Evolutionary conservation across 1,284 basidiomycete species (phyloP), one percentile per base, ranked within the genome.

Genomic region (Ceratobasidium sp.): DNA sequence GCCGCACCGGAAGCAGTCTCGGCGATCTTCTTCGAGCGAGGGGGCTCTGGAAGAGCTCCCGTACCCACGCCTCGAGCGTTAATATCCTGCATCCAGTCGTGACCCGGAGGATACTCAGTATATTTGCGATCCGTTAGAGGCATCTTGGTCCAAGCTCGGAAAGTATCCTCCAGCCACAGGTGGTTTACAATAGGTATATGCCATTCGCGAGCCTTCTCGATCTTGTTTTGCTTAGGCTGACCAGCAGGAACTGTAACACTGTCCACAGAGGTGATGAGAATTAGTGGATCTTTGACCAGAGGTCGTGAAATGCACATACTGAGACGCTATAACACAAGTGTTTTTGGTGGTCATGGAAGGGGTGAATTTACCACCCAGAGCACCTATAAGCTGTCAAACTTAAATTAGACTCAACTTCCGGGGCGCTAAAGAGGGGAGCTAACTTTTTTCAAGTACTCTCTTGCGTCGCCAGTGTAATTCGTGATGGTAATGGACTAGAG

Each of bases 161-260:
- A 93, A 79, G 92, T 96, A 75, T 94, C 92, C 79, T 96, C 95
- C 6, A 97, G 84, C 92, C 94, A 97, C 0, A 87, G 85, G 77
- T 97, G 95, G 76, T 95, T 96, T 14, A 96, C 91, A 73, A 96
- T 84, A 0, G 93, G 91, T 73, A 96, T 92, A 0, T 87, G 87
- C 95, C 95, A 96, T 0, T 88, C 84, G 9, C 84, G 82, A 0
- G 94, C 93, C 78, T 91, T 91, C 7, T 82, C 81, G 0, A 91
- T 89, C 81, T 95, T 95, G 2, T 86, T 87, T n/a, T 92, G 92
- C 0, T 82, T 82, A 23, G 87, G 81, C 74, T 91, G 92, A 77
- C 28, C 30, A 14, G n/a, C 28, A 16, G n/a, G 44, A 62, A 41
- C 44, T 49, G 16, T 71, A 30, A 70, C 55, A 52, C 18, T 18